Conservation (phyloP, 306 rosid genomes). For the Acacia crassicarpa region DNA sequence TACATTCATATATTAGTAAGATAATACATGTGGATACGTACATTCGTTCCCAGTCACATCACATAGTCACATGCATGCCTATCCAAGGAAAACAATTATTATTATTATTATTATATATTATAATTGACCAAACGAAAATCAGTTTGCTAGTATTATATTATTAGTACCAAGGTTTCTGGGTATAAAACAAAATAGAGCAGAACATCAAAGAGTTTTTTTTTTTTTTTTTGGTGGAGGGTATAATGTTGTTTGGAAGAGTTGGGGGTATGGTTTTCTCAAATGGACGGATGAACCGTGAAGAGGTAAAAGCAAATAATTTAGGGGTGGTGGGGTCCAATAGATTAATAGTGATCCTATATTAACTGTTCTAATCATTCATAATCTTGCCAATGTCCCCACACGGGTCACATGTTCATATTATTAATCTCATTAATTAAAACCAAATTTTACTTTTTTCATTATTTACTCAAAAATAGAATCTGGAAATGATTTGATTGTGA, state of each 20-base stretch:
- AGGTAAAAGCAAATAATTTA: not conserved
- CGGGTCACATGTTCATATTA: not conserved
- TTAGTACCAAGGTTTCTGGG: not conserved
- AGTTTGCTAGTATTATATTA: not conserved
- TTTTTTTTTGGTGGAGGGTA: no score
- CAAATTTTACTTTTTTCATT: not conserved
- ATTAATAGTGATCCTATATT: not conserved
- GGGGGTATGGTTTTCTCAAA: not conserved
- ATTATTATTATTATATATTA: no score
- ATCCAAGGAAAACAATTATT: not conserved
- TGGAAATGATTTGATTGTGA: not conserved
- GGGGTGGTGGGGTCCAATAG: not conserved
- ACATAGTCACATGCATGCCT: not conserved
- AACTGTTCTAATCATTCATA: not conserved
- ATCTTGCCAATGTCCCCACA: conserved; percentile 7
- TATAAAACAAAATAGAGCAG: no score
- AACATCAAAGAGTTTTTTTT: no score
- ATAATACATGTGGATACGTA: conserved; percentile 29
- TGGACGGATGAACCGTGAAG: conserved; percentile 12
- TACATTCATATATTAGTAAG: not conserved
- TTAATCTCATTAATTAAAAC: not conserved
- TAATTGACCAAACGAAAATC: not conserved
- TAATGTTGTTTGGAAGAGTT: not conserved
- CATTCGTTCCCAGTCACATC: conserved; percentile 15
- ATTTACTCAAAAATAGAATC: not conserved